phyloP scores from a whole-genome alignment of 83 land plant species.

The Picea mariana region DNA sequence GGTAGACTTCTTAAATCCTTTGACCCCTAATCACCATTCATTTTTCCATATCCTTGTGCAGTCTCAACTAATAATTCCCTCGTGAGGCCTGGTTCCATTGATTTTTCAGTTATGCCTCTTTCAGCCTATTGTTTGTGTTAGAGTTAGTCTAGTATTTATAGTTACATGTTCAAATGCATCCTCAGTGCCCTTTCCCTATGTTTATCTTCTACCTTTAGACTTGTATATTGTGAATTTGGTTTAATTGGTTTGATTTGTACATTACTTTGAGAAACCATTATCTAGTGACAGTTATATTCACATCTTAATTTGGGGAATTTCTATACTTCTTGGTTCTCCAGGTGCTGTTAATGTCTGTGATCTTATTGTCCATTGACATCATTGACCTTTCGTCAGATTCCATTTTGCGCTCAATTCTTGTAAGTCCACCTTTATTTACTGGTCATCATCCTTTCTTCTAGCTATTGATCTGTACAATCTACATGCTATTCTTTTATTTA shows the following conservation, averaged over 20 bases:
- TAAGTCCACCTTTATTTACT: too few species aligned
- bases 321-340: slow-evolving; percentile 10
- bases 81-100: background rate
- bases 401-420: background rate
- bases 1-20: too few species aligned
- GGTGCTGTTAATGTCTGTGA: background rate
- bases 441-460: background rate
- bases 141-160: background rate
- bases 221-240: background rate
- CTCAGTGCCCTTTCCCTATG: background rate
- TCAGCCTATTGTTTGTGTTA: background rate
- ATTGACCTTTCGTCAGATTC: background rate
- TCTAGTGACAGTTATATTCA: background rate
- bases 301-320: background rate
- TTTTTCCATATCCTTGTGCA: too few species aligned
- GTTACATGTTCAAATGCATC: background rate
- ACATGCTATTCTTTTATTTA: slow-evolving; percentile 8
- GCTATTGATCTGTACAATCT: slow-evolving; percentile 6
- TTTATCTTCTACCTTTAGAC: background rate
- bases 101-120: background rate
- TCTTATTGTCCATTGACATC: background rate
- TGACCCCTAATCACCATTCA: too few species aligned
- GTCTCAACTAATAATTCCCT: too few species aligned
- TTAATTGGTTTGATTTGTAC: background rate
- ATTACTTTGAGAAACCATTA: background rate